Evolutionary conservation across 495 filamentous ascomycete species (phyloP), one percentile per base, ranked within the genome.

Genomic region (Hypoxylon crocopeplum): DNA sequence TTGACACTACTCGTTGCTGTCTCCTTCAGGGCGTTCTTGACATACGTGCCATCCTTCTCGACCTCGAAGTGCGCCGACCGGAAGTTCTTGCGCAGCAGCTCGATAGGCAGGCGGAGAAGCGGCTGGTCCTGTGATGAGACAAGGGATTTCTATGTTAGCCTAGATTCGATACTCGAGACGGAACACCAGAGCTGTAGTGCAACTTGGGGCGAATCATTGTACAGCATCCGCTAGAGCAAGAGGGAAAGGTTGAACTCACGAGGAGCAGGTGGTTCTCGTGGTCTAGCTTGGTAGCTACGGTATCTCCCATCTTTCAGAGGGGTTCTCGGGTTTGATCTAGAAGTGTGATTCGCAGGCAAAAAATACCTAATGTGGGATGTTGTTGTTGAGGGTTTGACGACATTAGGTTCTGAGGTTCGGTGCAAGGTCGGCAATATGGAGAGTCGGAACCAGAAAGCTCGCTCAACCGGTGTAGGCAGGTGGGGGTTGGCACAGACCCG

Each of bases 61-160:
- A 95, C 83, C 50, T 84, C 75, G 57, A 88, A 84, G 68, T 96
- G 94, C 15, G 91, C 87, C 0, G 86, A 83, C 67, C 97, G 96
- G 77, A 97, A 93, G 70, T 96, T 98, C 68, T 91, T 89, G 48
- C 94, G 89, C 34, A 91, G 85, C 48, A 98, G 86, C 72, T 97
- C 93, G 71, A 91, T 85, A 16, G 94, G 94, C 3, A 97, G 81
- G 16, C 92, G 89, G 63, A 98, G 88, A 57, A 97, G 90, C 19
- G 94, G 89, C 84, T 98, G 93, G 72, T 98, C 94, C 93, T 96
- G 46, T 21, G n/a, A n/a, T 30, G 27, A 20, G 15, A 12, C 22
- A 21, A 48, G 24, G 34, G 30, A 16, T 15, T 24, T 4, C 11
- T 10, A 20, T 34, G 59, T 62, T 27, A 39, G 19, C 19, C 30